Base-by-base conservation (phyloP, 2,329 filamentous ascomycete species). In the Colletotrichum caudatum region DNA sequence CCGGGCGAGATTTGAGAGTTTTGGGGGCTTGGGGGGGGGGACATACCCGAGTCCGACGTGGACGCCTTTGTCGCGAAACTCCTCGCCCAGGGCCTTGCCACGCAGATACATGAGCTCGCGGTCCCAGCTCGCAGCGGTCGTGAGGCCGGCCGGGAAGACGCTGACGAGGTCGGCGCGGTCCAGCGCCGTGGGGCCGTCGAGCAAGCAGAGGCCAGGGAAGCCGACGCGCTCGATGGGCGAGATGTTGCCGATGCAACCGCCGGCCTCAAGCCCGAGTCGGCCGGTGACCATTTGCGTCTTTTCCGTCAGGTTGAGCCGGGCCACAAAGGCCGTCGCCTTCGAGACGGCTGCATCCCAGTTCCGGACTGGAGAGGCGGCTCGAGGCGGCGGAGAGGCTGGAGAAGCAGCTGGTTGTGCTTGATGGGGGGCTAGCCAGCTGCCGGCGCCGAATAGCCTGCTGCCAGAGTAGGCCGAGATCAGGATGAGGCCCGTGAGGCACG, bases 231-330 rank as follows among this genome's bases (percentile, higher is more conserved):
- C 80, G 37, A 89, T 85, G 33, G 89, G 82, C 7, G 84, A 82
- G 18, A 88, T 90, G 77, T 91, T 91, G 50, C 89, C 89, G 14
- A 91, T 90, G 76, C 91, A 93, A 72, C 90, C 87, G 0, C 89
- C 91, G 83, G 92, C 92, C 76, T 87, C 84, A 92, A 92, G 95
- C 23, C 93, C 93, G 5, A 90, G 88, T 14, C n/a, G 37, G 16
- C 94, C 94, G 0, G 92, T 93, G 5, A 93, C 94, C 69, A 96
- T 86, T 77, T 91, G 92, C 76, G 95, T 88, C 81, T 96, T 97
- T 80, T 96, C 93, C 2, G 89, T 83, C 57, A 94, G 84, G 20
- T 89, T 92, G 84, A 97, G 91, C 77, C 89, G 88, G 41, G 85
- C 84, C 7, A 97, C 88, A 73, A 95, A 81, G 11, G 86, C 82